Evolutionary conservation across 1,284 basidiomycete genomes (phyloP), one percentile per base, ranked within the genome.

Genomic region (Erythrobasidium hasegawianum): DNA sequence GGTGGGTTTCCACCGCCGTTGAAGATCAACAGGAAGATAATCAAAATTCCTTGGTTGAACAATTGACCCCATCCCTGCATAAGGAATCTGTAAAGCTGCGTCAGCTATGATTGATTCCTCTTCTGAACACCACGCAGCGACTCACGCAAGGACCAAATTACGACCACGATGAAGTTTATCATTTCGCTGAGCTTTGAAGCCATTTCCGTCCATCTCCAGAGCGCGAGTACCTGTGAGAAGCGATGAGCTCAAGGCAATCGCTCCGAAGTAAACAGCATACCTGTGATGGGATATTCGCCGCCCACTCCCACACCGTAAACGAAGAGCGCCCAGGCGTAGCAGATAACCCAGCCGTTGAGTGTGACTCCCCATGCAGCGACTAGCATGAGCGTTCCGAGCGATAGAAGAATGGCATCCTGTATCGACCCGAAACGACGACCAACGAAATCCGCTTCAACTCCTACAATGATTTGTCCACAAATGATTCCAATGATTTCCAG

Each of bases 361-460:
- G 75, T 71, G 3, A 75, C 77, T 26, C 81, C 81, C 82, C 82
- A 83, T 70, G 81, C 80, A 16, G 79, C 79, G 20, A 81, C 82
- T 53, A 83, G 78, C 80, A 83, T 81, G 72, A 82, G 72, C 59
- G 81, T 77, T 67, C 81, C 81, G 57, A 83, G 71, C 64, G 75
- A 72, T 76, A 77, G 77, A 55, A 78, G 69, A 27, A 64, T 54
- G 14, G 78, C 78, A 62, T 79, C 78, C 68, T 77, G 76, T 16
- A 77, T 76, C n/a, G 57, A 47, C 27, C 69, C 69, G 43, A 66
- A 70, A 16, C 77, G 77, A 64, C 81, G 77, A 41, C 82, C 82
- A 67, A 83, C 80, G 80, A 81, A 83, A 72, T 83, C 82, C 59
- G 80, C 81, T 72, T 83, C 81, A 72, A 81, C 73, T 58, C 82